phyloP scores from a whole-genome alignment of 768 basidiomycete species.

The Russula earlei region DNA sequence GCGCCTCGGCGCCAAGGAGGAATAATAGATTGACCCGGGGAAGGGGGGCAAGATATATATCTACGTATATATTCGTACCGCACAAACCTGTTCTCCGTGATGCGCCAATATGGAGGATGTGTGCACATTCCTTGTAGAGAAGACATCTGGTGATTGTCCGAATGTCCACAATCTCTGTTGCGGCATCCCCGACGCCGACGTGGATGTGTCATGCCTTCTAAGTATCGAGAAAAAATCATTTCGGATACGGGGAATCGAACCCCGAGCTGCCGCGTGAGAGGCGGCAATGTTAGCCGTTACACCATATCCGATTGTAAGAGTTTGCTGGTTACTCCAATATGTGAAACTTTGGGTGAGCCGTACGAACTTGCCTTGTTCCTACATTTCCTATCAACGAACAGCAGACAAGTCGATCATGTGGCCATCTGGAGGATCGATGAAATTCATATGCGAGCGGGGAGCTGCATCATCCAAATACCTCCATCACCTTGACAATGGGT shows the following conservation, averaged over 20 bases:
- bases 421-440: no score
- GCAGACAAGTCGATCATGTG: no score
- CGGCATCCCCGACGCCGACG: background rate
- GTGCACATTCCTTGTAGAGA: background rate
- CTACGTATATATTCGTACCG: conserved; percentile 6
- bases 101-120: background rate
- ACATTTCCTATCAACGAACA: no score
- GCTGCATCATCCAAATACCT: background rate
- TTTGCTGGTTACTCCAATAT: background rate
- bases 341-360: no score
- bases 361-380: no score
- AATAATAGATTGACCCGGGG: background rate
- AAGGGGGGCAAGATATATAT: conserved; percentile 8
- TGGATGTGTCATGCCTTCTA: background rate
- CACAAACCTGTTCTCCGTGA: background rate
- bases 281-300: conserved; percentile 33
- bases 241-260: conserved; percentile 36
- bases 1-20: conserved; percentile 66
- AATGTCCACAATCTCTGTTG: background rate
- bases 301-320: conserved; percentile 29
- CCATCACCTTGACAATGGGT: background rate
- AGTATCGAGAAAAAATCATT: background rate
- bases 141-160: background rate
- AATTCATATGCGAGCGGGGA: no score
- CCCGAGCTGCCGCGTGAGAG: conserved; percentile 35